phyloP scores from a whole-genome alignment of 2,329 filamentous ascomycete species.

The Chaetomium sp. region DNA sequence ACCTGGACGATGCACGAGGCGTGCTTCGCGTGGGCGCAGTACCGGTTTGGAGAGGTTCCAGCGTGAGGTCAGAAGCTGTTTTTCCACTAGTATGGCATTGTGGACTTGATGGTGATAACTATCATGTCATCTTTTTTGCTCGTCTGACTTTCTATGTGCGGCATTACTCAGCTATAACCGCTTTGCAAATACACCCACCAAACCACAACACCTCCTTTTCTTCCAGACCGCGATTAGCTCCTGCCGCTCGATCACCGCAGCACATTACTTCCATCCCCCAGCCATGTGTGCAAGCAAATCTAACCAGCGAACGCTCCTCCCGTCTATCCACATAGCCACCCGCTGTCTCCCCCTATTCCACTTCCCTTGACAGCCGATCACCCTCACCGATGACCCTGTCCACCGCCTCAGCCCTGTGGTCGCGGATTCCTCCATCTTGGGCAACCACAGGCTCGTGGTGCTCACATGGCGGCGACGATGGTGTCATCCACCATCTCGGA shows the following conservation, averaged over 20 bases:
- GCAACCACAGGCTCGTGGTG: neutral
- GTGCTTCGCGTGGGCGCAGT: constrained; percentile 51
- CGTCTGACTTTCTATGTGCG: neutral
- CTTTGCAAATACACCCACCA: neutral
- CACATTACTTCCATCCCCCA: neutral
- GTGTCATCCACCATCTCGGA: constrained; percentile 60
- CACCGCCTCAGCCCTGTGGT: neutral
- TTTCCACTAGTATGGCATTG: neutral
- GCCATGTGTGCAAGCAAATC: neutral
- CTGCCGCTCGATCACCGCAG: neutral
- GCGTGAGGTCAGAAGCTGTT: neutral
- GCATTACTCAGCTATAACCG: neutral
- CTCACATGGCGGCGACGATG: constrained; percentile 46
- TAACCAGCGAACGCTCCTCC: neutral
- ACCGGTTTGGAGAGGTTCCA: constrained; percentile 47
- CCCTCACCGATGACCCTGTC: neutral
- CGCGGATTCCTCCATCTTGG: neutral
- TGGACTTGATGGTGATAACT: neutral
- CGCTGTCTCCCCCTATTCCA: neutral
- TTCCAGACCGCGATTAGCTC: neutral
- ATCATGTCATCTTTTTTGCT: neutral
- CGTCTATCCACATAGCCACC: neutral
- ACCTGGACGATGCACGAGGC: constrained; percentile 51
- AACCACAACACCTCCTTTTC: neutral
- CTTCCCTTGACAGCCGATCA: neutral